Conservation (phyloP, 768 basidiomycete species). For the Boletus fagicola region DNA sequence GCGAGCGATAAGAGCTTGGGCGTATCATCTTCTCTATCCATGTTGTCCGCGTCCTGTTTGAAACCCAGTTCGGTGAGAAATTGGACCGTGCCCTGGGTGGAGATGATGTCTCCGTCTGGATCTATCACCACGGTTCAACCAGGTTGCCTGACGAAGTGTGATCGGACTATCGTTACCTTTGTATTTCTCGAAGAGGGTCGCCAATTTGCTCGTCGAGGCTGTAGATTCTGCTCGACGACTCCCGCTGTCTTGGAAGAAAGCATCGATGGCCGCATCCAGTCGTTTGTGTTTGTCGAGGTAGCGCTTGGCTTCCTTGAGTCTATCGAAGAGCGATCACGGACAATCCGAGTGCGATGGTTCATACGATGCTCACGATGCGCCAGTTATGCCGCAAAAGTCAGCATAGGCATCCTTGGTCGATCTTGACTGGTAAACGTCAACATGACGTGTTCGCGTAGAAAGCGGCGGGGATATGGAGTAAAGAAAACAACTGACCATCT, state of each 20-base stretch:
- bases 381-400: constrained; percentile 67
- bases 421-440: constrained; percentile 23
- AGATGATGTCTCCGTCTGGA: constrained; percentile 58
- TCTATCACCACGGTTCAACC: constrained; percentile 39
- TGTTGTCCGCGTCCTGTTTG: constrained; percentile 43
- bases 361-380: constrained; percentile 56
- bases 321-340: constrained; percentile 17
- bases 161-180: constrained; percentile 46
- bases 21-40: constrained; percentile 72
- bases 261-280: constrained; percentile 70
- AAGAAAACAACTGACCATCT: constrained; percentile 26
- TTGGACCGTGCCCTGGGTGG: constrained; percentile 76
- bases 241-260: constrained; percentile 56
- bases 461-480: not conserved
- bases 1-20: constrained; percentile 75
- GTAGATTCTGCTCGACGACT: constrained; percentile 11
- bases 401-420: constrained; percentile 43
- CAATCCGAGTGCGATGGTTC: not conserved
- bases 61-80: constrained; percentile 47
- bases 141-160: not conserved
- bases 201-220: constrained; percentile 55
- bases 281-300: constrained; percentile 70
- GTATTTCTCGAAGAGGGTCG: constrained; percentile 61
- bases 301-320: constrained; percentile 56
- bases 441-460: not conserved